Percentiles rank a stretch among this genome's conserved stretches.
These are phyloP conservation scores for apple (Malus domestica) DNA, from an alignment of 306 rosid species.

Conservation along the genomic window ASM211411v1 NC_041803.1:22760501-22761000, in stretches of 20 bases:
- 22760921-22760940: background rate
- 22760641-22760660: conserved; percentile 18
- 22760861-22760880: background rate
- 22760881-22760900: background rate
- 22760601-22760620: conserved; percentile 3
- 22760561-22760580: no score
- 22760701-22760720: background rate
- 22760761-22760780: background rate
- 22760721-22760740: background rate
- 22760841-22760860: no score
- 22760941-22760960: background rate
- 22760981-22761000: no score
- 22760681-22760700: background rate
- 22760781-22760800: background rate
- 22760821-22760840: background rate
- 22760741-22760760: background rate
- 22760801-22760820: background rate
- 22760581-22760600: background rate
- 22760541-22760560: no score
- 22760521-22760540: no score
- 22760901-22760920: background rate
- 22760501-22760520: no score
- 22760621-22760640: background rate
- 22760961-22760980: no score
- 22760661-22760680: conserved; percentile 21